These are phyloP conservation scores for Escallonia herrerae DNA, from an alignment of 129 eudicot genomes.

Conservation along the genomic window DNA sequence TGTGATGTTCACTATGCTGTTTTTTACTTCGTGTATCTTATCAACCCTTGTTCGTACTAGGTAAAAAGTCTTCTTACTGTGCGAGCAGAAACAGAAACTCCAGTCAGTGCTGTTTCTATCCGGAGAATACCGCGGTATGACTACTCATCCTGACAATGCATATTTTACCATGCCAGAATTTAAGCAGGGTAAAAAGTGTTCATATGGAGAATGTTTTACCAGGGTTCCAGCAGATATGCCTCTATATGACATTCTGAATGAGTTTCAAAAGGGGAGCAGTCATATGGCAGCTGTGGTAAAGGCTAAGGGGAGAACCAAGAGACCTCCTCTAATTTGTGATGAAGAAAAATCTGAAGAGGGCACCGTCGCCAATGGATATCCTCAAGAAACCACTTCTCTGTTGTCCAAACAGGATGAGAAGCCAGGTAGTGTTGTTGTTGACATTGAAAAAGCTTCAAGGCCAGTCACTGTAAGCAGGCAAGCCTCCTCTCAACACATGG, in stretches of 20 bases:
- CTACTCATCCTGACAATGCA: not conserved
- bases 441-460: slow-evolving; percentile 48
- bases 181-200: not conserved
- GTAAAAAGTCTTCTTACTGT: slow-evolving; percentile 97
- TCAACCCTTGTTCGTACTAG: slow-evolving; percentile 26
- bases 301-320: slow-evolving; percentile 41
- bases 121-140: slow-evolving; percentile 87
- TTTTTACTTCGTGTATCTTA: not conserved
- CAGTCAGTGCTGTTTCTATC: slow-evolving; percentile 96
- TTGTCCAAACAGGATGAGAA: slow-evolving; percentile 35
- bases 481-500: slow-evolving; percentile 15
- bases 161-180: not conserved
- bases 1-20: too few species aligned
- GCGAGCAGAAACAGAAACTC: slow-evolving; percentile 95
- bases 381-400: slow-evolving; percentile 30
- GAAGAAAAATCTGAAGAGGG: slow-evolving; percentile 39
- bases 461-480: not conserved
- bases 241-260: slow-evolving; percentile 88
- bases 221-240: slow-evolving; percentile 99
- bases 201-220: slow-evolving; percentile 8
- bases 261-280: slow-evolving; percentile 97
- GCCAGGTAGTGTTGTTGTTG: slow-evolving; percentile 45
- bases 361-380: slow-evolving; percentile 12
- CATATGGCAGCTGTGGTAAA: slow-evolving; percentile 99
- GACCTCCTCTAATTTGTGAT: slow-evolving; percentile 31